phyloP scores from a whole-genome alignment of 2,329 filamentous ascomycete genomes.

The Nemania serpens region DNA sequence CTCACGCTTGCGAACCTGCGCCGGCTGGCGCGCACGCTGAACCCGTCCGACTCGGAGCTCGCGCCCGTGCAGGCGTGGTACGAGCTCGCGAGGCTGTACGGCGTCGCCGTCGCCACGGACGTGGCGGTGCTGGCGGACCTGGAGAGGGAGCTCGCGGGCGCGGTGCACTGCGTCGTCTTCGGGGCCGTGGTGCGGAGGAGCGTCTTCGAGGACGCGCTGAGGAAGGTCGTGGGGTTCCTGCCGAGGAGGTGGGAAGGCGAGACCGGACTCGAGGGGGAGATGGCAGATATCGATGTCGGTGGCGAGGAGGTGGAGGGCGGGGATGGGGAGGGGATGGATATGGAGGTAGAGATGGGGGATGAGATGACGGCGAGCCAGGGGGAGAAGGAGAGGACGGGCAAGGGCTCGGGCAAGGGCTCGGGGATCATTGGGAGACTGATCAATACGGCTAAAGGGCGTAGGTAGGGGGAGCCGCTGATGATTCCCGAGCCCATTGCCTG shows the following conservation, averaged over 20 bases:
- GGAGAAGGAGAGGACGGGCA: neutral
- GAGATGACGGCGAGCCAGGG: neutral
- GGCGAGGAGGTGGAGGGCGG: neutral
- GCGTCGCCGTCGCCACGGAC: conserved; percentile 46
- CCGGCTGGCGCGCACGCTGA: conserved; percentile 52
- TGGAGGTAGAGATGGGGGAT: neutral
- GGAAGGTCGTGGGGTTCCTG: conserved; percentile 41
- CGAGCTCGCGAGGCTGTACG: conserved; percentile 52
- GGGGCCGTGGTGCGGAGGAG: conserved; percentile 53
- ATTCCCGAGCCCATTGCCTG: neutral
- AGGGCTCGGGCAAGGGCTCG: neutral
- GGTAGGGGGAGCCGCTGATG: neutral
- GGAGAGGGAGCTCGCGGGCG: conserved; percentile 47
- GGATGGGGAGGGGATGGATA: neutral
- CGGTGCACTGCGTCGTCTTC: conserved; percentile 53
- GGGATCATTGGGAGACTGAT: neutral
- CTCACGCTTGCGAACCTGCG: conserved; percentile 51
- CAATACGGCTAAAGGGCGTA: neutral
- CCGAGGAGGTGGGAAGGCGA: neutral
- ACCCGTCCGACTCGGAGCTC: conserved; percentile 49
- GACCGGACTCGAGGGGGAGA: no score
- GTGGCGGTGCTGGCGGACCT: conserved; percentile 44
- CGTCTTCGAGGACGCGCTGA: conserved; percentile 53
- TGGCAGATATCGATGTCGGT: neutral
- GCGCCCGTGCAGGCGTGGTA: conserved; percentile 61